These are phyloP conservation scores for Neonectria coccinea DNA, from an alignment of 2,329 filamentous ascomycete genomes.

Conservation along the genomic window DNA sequence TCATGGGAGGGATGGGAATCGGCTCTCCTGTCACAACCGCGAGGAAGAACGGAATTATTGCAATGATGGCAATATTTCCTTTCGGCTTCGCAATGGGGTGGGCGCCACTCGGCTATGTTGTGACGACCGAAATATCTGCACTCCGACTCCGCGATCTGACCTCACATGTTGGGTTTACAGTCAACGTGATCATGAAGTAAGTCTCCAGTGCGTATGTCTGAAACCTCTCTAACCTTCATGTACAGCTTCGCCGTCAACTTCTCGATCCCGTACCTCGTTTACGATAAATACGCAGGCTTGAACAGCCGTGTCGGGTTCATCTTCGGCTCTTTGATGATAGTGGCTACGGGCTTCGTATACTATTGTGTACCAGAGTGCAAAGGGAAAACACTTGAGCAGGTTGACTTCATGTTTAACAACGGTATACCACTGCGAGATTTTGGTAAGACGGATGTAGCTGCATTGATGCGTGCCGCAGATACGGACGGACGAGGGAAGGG, in stretches of 20 bases:
- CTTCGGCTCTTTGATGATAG: conserved; percentile 28
- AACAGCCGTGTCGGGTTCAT: conserved; percentile 40
- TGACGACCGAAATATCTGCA: conserved; percentile 7
- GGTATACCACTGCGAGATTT: conserved; percentile 32
- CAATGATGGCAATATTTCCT: conserved; percentile 24
- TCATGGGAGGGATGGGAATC: conserved; percentile 21
- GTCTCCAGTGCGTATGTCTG: neutral
- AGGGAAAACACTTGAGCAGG: conserved; percentile 36
- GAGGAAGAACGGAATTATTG: conserved; percentile 20
- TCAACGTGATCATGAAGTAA: conserved; percentile 37
- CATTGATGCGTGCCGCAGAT: conserved; percentile 26
- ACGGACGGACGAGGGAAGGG: neutral
- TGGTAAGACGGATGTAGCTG: conserved; percentile 27
- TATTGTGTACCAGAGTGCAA: conserved; percentile 39
- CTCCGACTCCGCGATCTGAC: conserved; percentile 32
- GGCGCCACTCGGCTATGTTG: conserved; percentile 23
- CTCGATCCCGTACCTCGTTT: conserved; percentile 37
- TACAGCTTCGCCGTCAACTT: conserved; percentile 39
- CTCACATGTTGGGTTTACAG: conserved; percentile 29
- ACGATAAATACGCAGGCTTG: conserved; percentile 34
- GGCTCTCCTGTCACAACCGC: conserved; percentile 2
- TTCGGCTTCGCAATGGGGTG: conserved; percentile 22
- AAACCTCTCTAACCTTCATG: neutral
- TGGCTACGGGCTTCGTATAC: conserved; percentile 24
- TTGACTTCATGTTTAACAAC: conserved; percentile 39